phyloP scores from a whole-genome alignment of 2,329 filamentous ascomycete species.

The Helotiales sp. region DNA sequence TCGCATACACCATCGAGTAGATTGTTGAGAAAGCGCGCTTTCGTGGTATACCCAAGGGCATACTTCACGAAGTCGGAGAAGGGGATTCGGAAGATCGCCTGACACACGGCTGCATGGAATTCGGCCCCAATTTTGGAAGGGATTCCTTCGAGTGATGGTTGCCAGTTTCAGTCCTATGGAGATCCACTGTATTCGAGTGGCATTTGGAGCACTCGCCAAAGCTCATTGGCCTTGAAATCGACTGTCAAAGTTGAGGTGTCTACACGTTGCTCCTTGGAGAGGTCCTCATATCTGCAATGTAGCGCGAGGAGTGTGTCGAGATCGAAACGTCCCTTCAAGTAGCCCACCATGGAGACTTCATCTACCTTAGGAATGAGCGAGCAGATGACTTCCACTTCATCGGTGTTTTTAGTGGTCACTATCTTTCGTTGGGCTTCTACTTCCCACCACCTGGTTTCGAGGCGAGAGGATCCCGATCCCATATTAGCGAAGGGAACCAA shows the following conservation, averaged over 20 bases:
- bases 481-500: background rate
- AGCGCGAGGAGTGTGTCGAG: conserved; percentile 1
- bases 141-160: conserved; percentile 19
- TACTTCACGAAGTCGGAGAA: conserved; percentile 31
- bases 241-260: conserved; percentile 16
- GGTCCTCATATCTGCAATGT: background rate
- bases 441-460: background rate
- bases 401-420: background rate
- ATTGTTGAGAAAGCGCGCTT: conserved; percentile 19
- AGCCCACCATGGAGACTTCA: background rate
- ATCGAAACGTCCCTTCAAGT: background rate
- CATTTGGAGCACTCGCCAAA: conserved; percentile 24
- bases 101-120: conserved; percentile 27
- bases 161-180: conserved; percentile 29
- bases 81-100: conserved; percentile 24
- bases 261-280: conserved; percentile 3
- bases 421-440: background rate
- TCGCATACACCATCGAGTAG: conserved; percentile 27
- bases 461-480: conserved; percentile 1
- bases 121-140: conserved; percentile 27
- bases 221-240: conserved; percentile 26
- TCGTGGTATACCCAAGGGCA: conserved; percentile 28
- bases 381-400: conserved; percentile 1
- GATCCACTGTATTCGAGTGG: conserved; percentile 15
- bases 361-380: background rate